Evolutionary conservation across 2,329 filamentous ascomycete species (phyloP).

Genomic region (Talaromyces verruculosus): DNA sequence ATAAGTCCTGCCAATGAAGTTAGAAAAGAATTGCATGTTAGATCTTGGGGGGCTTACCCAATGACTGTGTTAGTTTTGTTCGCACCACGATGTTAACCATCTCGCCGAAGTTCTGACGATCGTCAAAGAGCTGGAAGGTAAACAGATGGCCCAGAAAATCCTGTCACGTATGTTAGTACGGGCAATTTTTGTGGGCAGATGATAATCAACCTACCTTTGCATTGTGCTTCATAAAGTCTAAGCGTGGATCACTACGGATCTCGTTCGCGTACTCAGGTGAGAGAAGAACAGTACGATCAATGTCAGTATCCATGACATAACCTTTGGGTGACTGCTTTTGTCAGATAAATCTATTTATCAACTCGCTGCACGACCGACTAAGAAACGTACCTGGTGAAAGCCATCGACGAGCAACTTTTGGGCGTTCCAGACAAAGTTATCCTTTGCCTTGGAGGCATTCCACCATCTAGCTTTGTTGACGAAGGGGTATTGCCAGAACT

Average conservation of each 20-base stretch:
- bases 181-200: not conserved
- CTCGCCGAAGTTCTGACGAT: not conserved
- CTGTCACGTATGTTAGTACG: not conserved
- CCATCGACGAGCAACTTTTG: slow-evolving; percentile 12
- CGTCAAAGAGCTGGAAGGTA: slow-evolving; percentile 14
- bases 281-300: slow-evolving; percentile 6
- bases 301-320: slow-evolving; percentile 19
- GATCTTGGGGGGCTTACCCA: not conserved
- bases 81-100: slow-evolving; percentile 9
- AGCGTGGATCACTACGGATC: slow-evolving; percentile 12
- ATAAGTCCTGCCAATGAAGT: slow-evolving; percentile 11
- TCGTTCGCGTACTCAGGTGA: slow-evolving; percentile 21
- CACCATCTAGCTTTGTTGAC: slow-evolving; percentile 12
- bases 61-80: slow-evolving; percentile 7
- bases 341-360: not conserved
- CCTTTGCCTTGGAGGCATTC: slow-evolving; percentile 13
- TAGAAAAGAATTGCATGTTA: not conserved
- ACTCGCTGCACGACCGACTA: not conserved
- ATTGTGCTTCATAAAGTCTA: slow-evolving; percentile 7
- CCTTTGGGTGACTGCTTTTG: slow-evolving; percentile 13
- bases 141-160: slow-evolving; percentile 18
- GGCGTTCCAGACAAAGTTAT: slow-evolving; percentile 3
- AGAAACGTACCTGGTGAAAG: slow-evolving; percentile 9
- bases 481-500: slow-evolving; percentile 2
- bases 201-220: not conserved